phyloP scores from a whole-genome alignment of 2,329 filamentous ascomycete genomes.

The Aspergillus carbonarius region DNA sequence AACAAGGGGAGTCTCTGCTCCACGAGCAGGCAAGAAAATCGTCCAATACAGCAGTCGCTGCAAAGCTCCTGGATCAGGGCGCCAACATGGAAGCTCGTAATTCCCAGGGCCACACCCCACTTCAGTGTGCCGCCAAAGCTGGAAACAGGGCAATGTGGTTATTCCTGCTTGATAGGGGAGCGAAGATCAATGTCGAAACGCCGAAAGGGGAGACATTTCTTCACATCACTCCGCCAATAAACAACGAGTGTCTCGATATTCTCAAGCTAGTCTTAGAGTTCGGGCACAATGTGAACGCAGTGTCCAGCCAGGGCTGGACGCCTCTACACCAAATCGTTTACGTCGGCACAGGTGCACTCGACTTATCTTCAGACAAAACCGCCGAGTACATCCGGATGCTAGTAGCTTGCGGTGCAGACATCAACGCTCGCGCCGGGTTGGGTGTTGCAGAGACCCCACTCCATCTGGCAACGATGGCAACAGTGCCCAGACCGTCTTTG shows the following conservation, averaged over 20 bases:
- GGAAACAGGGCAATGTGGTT: slow-evolving; percentile 31
- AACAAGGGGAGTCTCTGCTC: slow-evolving; percentile 28
- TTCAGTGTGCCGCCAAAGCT: slow-evolving; percentile 29
- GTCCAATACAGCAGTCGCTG: slow-evolving; percentile 15
- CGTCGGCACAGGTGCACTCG: slow-evolving; percentile 18
- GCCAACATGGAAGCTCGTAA: slow-evolving; percentile 31
- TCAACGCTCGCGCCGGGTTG: slow-evolving; percentile 19
- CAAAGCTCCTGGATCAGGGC: slow-evolving; percentile 26
- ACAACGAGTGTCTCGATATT: slow-evolving; percentile 29
- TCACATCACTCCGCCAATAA: slow-evolving; percentile 28
- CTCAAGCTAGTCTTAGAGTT: slow-evolving; percentile 17
- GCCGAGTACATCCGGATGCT: slow-evolving; percentile 25
- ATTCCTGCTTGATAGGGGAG: slow-evolving; percentile 24
- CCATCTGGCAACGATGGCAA: slow-evolving; percentile 26
- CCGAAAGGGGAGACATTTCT: slow-evolving; percentile 30
- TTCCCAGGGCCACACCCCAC: slow-evolving; percentile 29
- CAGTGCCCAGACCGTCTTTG: slow-evolving; percentile 18
- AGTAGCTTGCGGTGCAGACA: slow-evolving; percentile 22
- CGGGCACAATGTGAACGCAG: slow-evolving; percentile 17
- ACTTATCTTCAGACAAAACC: slow-evolving; percentile 22
- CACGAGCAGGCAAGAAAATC: slow-evolving; percentile 25
- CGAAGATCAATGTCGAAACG: slow-evolving; percentile 26
- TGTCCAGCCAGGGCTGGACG: slow-evolving; percentile 23
- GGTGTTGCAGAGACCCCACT: slow-evolving; percentile 24
- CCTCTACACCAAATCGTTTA: slow-evolving; percentile 28